Conservation (phyloP, 441 rosid genomes). For the Macaranga tanarius region DNA sequence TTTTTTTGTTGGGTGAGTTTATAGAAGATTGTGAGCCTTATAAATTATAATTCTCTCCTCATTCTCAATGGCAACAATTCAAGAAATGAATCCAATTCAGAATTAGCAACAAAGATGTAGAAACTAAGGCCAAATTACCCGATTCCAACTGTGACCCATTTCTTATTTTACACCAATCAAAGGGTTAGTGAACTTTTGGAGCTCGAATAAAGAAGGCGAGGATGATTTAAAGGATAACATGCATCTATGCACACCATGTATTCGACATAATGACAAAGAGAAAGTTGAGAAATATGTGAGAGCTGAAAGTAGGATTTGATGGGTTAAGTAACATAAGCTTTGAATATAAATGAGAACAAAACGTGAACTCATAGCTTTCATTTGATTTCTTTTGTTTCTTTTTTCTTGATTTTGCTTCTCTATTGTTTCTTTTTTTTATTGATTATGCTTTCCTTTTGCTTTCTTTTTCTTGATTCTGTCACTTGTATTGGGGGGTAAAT, state of each 20-base stretch:
- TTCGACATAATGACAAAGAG: slow-evolving; percentile 61
- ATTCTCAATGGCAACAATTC: too few species aligned
- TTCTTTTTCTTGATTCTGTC: neutral
- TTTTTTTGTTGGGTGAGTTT: too few species aligned
- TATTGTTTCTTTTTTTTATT: too few species aligned
- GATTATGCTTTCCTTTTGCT: neutral
- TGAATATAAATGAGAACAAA: slow-evolving; percentile 67
- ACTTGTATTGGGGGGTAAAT: neutral
- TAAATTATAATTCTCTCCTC: slow-evolving; percentile 63
- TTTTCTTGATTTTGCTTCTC: neutral
- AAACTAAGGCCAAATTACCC: slow-evolving; percentile 27
- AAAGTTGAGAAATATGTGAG: slow-evolving; percentile 41
- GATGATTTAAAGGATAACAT: slow-evolving; percentile 42
- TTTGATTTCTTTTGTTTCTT: slow-evolving; percentile 16
- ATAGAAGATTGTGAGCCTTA: too few species aligned
- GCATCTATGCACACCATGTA: slow-evolving; percentile 47
- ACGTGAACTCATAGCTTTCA: slow-evolving; percentile 60
- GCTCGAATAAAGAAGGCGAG: slow-evolving; percentile 34
- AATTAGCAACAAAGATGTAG: slow-evolving; percentile 30
- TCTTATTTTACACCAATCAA: slow-evolving; percentile 42
- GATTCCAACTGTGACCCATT: slow-evolving; percentile 39
- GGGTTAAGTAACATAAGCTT: slow-evolving; percentile 61
- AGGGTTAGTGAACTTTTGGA: slow-evolving; percentile 57
- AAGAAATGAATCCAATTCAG: too few species aligned
- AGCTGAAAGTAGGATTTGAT: slow-evolving; percentile 44